A percentile compares a stretch with the other conserved stretches of the same genome.
Evolutionary conservation across 2,329 filamentous ascomycete genomes (phyloP).

Genomic region (Penicillium sp.): DNA sequence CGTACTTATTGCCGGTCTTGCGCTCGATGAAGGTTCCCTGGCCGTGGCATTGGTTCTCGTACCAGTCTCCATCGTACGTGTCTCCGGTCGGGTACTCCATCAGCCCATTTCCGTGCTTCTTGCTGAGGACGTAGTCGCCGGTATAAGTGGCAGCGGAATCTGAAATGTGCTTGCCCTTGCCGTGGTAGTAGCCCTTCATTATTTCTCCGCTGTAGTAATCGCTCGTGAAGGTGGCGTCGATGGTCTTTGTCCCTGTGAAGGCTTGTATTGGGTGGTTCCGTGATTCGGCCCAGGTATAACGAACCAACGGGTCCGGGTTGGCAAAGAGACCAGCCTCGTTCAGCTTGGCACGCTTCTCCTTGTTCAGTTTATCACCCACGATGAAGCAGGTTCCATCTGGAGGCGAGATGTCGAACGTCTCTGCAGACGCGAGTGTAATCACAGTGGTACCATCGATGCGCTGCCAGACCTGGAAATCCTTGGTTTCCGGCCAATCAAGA

Average conservation of each 20-base stretch:
- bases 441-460: conserved; percentile 45
- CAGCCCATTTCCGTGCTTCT: conserved; percentile 60
- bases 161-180: conserved; percentile 58
- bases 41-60: conserved; percentile 56
- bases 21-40: conserved; percentile 62
- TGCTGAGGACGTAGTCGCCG: conserved; percentile 58
- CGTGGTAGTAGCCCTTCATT: conserved; percentile 57
- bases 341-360: conserved; percentile 41
- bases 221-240: conserved; percentile 58
- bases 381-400: conserved; percentile 48
- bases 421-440: conserved; percentile 38
- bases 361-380: conserved; percentile 46
- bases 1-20: conserved; percentile 64
- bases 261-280: conserved; percentile 52
- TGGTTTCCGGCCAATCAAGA: conserved; percentile 42
- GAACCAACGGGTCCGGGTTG: conserved; percentile 43
- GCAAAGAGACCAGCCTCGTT: conserved; percentile 42
- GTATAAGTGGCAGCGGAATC: conserved; percentile 61
- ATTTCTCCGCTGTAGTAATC: conserved; percentile 62
- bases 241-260: conserved; percentile 54
- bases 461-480: conserved; percentile 51
- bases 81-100: conserved; percentile 63
- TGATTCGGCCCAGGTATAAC: conserved; percentile 51
- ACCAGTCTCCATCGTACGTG: conserved; percentile 53
- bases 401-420: conserved; percentile 41